Evolutionary conservation across 768 basidiomycete species (phyloP).

Genomic region (Galerina sulciceps): DNA sequence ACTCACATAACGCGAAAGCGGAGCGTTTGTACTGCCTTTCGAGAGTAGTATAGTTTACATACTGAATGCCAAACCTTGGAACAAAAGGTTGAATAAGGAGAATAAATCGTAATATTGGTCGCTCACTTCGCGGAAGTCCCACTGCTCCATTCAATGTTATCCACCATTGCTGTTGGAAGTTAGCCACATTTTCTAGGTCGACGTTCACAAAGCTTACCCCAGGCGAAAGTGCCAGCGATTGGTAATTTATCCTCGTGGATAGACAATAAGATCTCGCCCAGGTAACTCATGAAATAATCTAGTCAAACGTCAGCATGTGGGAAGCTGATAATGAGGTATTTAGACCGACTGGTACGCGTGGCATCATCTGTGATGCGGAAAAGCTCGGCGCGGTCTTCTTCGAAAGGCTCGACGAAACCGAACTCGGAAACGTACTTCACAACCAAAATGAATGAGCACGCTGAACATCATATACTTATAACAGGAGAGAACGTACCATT

Average conservation of each 20-base stretch:
- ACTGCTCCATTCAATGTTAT: conserved; percentile 50
- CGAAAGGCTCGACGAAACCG: conserved; percentile 55
- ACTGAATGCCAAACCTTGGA: conserved; percentile 52
- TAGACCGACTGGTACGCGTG: conserved; percentile 42
- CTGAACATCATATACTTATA: not conserved
- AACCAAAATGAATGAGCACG: not conserved
- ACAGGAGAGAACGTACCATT: conserved; percentile 35
- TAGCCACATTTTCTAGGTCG: not conserved
- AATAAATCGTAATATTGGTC: not conserved
- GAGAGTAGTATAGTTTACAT: conserved; percentile 55
- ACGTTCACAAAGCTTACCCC: conserved; percentile 36
- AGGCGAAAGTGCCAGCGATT: conserved; percentile 48
- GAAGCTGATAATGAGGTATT: not conserved
- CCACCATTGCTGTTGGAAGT: conserved; percentile 42
- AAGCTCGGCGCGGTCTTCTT: conserved; percentile 42
- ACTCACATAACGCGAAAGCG: conserved; percentile 44
- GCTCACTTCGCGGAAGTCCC: conserved; percentile 42
- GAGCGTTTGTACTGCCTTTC: conserved; percentile 53
- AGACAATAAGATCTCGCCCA: conserved; percentile 52
- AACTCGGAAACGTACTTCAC: conserved; percentile 52
- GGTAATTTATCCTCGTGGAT: conserved; percentile 56
- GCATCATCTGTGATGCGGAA: conserved; percentile 50
- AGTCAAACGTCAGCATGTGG: not conserved
- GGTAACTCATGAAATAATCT: conserved; percentile 55
- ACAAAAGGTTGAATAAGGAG: not conserved